Base-by-base conservation (phyloP, 2,329 filamentous ascomycete species). In the Colletotrichum higginsianum region DNA sequence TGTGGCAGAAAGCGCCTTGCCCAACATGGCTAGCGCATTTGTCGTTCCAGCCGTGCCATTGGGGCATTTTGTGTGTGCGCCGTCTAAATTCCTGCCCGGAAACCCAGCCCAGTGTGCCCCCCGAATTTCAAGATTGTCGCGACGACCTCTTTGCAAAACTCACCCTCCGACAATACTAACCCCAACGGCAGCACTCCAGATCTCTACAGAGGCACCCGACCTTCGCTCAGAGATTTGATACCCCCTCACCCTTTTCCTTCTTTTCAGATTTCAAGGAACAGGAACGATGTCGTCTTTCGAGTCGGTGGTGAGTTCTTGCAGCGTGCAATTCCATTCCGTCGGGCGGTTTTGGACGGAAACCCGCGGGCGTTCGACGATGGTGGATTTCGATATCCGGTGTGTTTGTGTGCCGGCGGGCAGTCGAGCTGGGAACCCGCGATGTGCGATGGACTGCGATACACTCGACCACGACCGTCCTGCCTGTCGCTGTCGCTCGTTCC, bases 231-330 rank as follows among this genome's bases (percentile, higher is more conserved):
- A 75, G 74, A 75, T 75, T 75, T 77, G 75, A 68, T 58, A 57
- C 30, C 47, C 50, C 57, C 67, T 67, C 56, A 60, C 61, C 61
- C 71, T 75, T 72, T 56, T 56, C 53, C 69, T 67, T 68, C 63
- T 61, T 68, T 67, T 72, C 71, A 69, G 69, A 44, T 67, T 53
- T 58, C 35, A 78, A 82, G 78, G 76, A 79, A 78, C 75, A 75
- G 82, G 81, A 84, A 89, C 86, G 83, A 91, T 92, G 90, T 91
- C 90, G 84, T 89, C 87, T 81, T 92, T 92, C 86, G 90, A 92
- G 87, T 83, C 86, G 84, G 89, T 91, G 87, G 90, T 92, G 86
- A 91, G 90, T 92, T 44, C 21, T 53, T 40, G 26, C 21, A 42
- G 30, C 30, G 30, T 44, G 53, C 50, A 35, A 40, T 64, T 23